Evolutionary conservation across 2,329 filamentous ascomycete genomes (phyloP), one percentile per base, ranked within the genome.

Genomic region (Metarhizium album): DNA sequence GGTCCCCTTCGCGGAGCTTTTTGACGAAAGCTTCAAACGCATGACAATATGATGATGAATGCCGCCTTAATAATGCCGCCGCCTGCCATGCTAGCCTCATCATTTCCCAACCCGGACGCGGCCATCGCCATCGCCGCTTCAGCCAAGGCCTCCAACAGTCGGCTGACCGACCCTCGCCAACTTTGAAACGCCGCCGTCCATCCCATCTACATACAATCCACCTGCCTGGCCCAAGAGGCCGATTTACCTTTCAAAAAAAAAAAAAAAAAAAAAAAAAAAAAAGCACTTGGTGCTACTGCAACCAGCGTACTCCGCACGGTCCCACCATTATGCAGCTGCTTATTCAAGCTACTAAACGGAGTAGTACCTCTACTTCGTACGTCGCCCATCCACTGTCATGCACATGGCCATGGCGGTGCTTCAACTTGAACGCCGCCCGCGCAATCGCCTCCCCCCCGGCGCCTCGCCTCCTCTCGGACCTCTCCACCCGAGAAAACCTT

Each of bases 321-420:
- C 42, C 46, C 46, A 48, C 46, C 46, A 42, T 48, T 13, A 23
- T 42, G 46, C 46, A 47, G 46, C 24, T 13, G 7, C 23, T 48
- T 45, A 38, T 48, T 29, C 24, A 38, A 29, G 5, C 29, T 31
- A 24, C n/a, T n/a, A 29, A 29, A 9, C 7, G 27, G 7, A 29
- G 27, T 29, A 9, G 7, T 29, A 29, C 7, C 27, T 8, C 7
- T 29, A 29, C 27, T 29, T 8, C 27, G 7, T 29, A 6, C 31
- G 29, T 18, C 40, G 49, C 46, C 31, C 29, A 45, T 8, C 11
- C 27, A 29, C 7, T 23, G n/a, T n/a, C n/a, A n/a, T n/a, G n/a
- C n/a, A n/a, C n/a, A n/a, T n/a, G n/a, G n/a, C n/a, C 50, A 46
- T 46, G 50, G 46, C 51, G 46, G 46, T 52, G 51, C 51, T 49